phyloP scores from a whole-genome alignment of 2,329 filamentous ascomycete genomes.

The Botrytis byssoidea region DNA sequence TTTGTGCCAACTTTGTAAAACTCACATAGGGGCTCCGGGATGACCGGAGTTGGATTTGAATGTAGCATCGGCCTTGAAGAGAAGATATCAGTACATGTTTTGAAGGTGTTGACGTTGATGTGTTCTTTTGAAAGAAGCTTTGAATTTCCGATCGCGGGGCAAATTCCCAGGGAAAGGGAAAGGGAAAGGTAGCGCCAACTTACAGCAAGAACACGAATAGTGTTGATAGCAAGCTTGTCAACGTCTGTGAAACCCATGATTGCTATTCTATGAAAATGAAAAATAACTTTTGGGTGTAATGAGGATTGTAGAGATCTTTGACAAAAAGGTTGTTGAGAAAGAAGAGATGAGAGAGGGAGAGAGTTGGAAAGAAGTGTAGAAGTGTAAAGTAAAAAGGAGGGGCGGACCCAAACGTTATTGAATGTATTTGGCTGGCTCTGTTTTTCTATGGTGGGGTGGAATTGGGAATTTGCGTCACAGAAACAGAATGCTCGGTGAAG shows the following conservation, averaged over 20 bases:
- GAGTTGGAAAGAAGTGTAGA: conserved; percentile 9
- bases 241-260: conserved; percentile 83
- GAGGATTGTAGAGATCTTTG: neutral
- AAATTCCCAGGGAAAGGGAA: conserved; percentile 29
- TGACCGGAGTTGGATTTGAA: conserved; percentile 95
- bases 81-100: conserved; percentile 26
- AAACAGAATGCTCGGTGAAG: conserved; percentile 11
- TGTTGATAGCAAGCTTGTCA: conserved; percentile 94
- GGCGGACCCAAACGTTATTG: conserved; percentile 3
- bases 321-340: neutral
- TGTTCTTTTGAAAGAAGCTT: conserved; percentile 33
- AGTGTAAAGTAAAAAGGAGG: conserved; percentile 11
- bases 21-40: conserved; percentile 95
- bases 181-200: conserved; percentile 45
- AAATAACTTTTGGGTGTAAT: conserved; percentile 3
- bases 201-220: conserved; percentile 94
- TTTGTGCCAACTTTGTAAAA: conserved; percentile 15
- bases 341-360: conserved; percentile 9
- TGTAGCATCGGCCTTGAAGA: conserved; percentile 87
- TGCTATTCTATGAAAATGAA: conserved; percentile 25
- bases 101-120: conserved; percentile 16
- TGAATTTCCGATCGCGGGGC: conserved; percentile 41
- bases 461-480: conserved; percentile 9
- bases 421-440: conserved; percentile 5
- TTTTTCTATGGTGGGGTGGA: conserved; percentile 14